These are phyloP conservation scores for Salix dunnii DNA, from an alignment of 345 rosid species.

Conservation along the genomic window DNA sequence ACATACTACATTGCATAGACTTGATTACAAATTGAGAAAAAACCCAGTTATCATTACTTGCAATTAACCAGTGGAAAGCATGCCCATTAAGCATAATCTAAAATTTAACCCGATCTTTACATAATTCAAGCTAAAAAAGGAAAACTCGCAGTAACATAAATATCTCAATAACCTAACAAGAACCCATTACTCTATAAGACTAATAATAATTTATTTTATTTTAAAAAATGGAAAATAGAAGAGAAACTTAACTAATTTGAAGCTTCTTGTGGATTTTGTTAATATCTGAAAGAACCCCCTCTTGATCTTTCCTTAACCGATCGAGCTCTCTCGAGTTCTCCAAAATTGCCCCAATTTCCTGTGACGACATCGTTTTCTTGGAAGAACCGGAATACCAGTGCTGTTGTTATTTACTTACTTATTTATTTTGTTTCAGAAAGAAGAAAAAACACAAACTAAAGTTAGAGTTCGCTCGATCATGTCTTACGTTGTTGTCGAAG, in stretches of 20 bases:
- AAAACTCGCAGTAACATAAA: neutral
- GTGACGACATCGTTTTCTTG: constrained; percentile 44
- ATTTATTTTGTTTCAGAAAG: neutral
- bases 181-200: constrained; percentile 16
- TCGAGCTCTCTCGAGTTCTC: constrained; percentile 81
- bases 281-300: constrained; percentile 59
- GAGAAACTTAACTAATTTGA: constrained; percentile 45
- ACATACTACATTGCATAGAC: too few species aligned
- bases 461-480: neutral
- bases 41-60: neutral
- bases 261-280: constrained; percentile 87
- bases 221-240: neutral
- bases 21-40: neutral
- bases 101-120: constrained; percentile 1
- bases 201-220: neutral
- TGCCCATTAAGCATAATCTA: neutral
- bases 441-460: neutral
- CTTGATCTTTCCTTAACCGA: constrained; percentile 76
- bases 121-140: neutral
- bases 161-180: constrained; percentile 6
- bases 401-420: neutral
- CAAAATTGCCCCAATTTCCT: constrained; percentile 61
- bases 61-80: neutral
- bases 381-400: neutral
- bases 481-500: neutral